Percentiles rank a stretch among this genome's conserved stretches.
phyloP scores from a whole-genome alignment of 2,329 filamentous ascomycete genomes.

The Phoma sp. region DNA sequence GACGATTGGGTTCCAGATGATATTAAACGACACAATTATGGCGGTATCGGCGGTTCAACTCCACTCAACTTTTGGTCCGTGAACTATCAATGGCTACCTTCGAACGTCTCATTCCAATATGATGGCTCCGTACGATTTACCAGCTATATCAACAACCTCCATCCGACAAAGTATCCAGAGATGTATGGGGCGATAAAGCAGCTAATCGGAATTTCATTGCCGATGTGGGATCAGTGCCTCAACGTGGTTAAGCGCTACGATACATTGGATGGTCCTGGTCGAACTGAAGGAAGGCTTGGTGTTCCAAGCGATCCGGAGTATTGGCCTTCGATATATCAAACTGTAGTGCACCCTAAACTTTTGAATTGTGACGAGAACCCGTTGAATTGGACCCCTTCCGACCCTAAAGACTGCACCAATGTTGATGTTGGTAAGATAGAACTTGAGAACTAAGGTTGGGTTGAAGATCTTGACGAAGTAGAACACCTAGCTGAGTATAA shows the following conservation, averaged over 20 bases:
- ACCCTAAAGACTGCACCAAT: slow-evolving; percentile 7
- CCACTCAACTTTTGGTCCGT: slow-evolving; percentile 29
- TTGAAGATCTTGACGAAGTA: background rate
- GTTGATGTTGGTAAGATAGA: slow-evolving; percentile 13
- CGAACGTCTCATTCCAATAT: slow-evolving; percentile 55
- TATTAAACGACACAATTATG: background rate
- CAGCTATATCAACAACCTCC: slow-evolving; percentile 64
- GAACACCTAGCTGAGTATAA: slow-evolving; percentile 10
- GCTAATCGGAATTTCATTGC: slow-evolving; percentile 28
- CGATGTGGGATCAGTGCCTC: slow-evolving; percentile 35
- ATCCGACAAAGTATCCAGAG: slow-evolving; percentile 47
- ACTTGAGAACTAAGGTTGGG: slow-evolving; percentile 1
- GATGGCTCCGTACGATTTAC: slow-evolving; percentile 49
- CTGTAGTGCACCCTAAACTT: no score
- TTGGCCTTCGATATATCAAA: no score
- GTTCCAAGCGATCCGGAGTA: slow-evolving; percentile 8
- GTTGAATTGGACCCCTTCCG: slow-evolving; percentile 23
- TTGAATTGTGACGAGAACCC: slow-evolving; percentile 22
- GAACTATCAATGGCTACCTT: slow-evolving; percentile 59
- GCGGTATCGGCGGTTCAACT: slow-evolving; percentile 2
- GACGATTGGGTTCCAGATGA: background rate
- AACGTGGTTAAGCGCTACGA: background rate
- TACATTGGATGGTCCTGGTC: slow-evolving; percentile 16
- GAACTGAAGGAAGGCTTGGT: slow-evolving; percentile 15
- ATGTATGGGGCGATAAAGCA: slow-evolving; percentile 32